Conservation (phyloP, 169 alveolate genomes). For the Cryptosporidium parvum region DNA sequence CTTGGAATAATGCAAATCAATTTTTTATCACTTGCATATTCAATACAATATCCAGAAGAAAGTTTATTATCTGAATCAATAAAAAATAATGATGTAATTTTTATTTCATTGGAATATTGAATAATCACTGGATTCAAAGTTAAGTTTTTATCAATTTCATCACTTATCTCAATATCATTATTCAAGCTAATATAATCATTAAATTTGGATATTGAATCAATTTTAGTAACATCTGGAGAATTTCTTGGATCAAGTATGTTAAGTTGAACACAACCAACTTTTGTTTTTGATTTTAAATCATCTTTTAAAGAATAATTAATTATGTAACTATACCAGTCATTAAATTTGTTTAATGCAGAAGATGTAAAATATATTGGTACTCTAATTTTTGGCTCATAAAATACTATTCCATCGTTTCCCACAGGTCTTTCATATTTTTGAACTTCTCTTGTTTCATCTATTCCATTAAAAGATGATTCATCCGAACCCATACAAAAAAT, state of each 20-base stretch:
- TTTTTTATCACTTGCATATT: not conserved
- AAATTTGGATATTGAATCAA: slow-evolving; percentile 18
- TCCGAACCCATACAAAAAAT: slow-evolving; percentile 50
- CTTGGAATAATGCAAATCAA: slow-evolving; percentile 40
- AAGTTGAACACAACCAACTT: slow-evolving; percentile 52
- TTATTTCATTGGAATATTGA: slow-evolving; percentile 8
- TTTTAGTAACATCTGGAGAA: not conserved
- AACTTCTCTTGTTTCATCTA: slow-evolving; percentile 70
- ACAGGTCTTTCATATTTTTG: slow-evolving; percentile 24
- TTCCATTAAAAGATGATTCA: slow-evolving; percentile 41
- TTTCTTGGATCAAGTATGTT: slow-evolving; percentile 49
- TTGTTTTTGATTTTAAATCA: slow-evolving; percentile 38
- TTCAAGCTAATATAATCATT: not conserved
- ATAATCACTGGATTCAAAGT: slow-evolving; percentile 18
- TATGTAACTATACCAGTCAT: slow-evolving; percentile 54
- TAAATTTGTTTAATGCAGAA: slow-evolving; percentile 12
- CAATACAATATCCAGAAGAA: slow-evolving; percentile 40
- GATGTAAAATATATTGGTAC: slow-evolving; percentile 43
- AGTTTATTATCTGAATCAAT: slow-evolving; percentile 13
- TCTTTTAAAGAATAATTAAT: slow-evolving; percentile 28
- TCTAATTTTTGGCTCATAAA: slow-evolving; percentile 43
- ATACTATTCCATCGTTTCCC: slow-evolving; percentile 15
- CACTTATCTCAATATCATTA: not conserved
- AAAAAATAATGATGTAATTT: slow-evolving; percentile 33
- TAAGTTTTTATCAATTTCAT: not conserved